Evolutionary conservation across 768 basidiomycete genomes (phyloP).

Genomic region (Lepiota brunneoincarnata): DNA sequence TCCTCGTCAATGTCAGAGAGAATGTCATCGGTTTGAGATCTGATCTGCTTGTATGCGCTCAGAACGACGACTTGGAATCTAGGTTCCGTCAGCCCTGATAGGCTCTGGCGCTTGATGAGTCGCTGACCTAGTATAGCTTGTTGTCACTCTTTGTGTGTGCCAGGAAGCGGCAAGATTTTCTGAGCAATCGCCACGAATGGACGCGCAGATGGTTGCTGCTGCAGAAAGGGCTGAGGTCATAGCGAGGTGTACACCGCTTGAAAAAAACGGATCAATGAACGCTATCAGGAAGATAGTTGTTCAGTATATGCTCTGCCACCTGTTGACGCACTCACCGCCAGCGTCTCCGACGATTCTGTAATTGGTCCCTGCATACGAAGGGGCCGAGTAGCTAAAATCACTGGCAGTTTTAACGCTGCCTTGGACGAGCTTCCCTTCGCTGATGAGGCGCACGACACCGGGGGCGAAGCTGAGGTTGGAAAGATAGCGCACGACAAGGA

Average conservation of each 20-base stretch:
- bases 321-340: conserved; percentile 40
- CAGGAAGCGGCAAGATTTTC: conserved; percentile 46
- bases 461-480: conserved; percentile 46
- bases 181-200: conserved; percentile 46
- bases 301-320: not conserved
- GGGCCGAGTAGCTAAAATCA: conserved; percentile 66
- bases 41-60: conserved; percentile 74
- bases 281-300: conserved; percentile 30
- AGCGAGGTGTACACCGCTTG: conserved; percentile 62
- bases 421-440: conserved; percentile 34
- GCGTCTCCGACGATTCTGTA: conserved; percentile 69
- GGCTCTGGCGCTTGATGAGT: not conserved
- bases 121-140: conserved; percentile 54
- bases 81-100: conserved; percentile 5
- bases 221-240: conserved; percentile 62
- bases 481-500: conserved; percentile 39
- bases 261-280: conserved; percentile 68
- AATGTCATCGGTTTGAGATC: conserved; percentile 52
- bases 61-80: conserved; percentile 70
- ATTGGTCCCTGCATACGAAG: conserved; percentile 48
- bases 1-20: conserved; percentile 65
- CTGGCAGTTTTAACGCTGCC: conserved; percentile 50
- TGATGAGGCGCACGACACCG: conserved; percentile 38
- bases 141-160: conserved; percentile 55
- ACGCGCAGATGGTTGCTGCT: conserved; percentile 54